phyloP scores from a whole-genome alignment of 129 eudicot species.

The Centrapalus pauciflorus region DNA sequence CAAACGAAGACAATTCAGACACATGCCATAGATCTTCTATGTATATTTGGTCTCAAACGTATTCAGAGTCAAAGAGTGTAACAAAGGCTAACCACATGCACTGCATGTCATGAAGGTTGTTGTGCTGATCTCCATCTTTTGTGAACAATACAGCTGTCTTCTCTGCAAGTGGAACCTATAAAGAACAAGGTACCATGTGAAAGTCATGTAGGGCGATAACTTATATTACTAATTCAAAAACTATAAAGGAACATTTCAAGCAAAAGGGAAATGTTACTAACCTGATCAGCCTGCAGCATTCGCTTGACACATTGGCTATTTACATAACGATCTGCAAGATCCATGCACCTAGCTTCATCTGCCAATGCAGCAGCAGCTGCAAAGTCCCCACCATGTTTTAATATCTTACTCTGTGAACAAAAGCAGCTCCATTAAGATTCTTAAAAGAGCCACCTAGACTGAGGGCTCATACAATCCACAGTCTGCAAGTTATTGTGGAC shows the following conservation, averaged over 20 bases:
- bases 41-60: background rate
- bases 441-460: background rate
- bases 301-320: conserved; percentile 95
- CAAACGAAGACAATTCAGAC: conserved; percentile 10
- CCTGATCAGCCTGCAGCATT: conserved; percentile 99
- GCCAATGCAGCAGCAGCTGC: conserved; percentile 95
- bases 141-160: conserved; percentile 97
- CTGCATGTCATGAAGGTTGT: conserved; percentile 95
- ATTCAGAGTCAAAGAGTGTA: conserved; percentile 5
- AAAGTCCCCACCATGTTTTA: conserved; percentile 93
- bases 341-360: conserved; percentile 99
- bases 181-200: background rate
- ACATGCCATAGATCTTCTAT: background rate
- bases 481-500: background rate
- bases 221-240: background rate
- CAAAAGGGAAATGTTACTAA: conserved; percentile 7
- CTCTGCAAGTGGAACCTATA: conserved; percentile 85
- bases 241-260: background rate
- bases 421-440: background rate
- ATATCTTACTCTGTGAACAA: conserved; percentile 60
- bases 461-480: background rate
- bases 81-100: conserved; percentile 91
- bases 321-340: conserved; percentile 97
- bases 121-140: conserved; percentile 98
- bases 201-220: background rate